Conservation (phyloP, 208 protist species). For the Herpetomonas samuelpessoai region DNA sequence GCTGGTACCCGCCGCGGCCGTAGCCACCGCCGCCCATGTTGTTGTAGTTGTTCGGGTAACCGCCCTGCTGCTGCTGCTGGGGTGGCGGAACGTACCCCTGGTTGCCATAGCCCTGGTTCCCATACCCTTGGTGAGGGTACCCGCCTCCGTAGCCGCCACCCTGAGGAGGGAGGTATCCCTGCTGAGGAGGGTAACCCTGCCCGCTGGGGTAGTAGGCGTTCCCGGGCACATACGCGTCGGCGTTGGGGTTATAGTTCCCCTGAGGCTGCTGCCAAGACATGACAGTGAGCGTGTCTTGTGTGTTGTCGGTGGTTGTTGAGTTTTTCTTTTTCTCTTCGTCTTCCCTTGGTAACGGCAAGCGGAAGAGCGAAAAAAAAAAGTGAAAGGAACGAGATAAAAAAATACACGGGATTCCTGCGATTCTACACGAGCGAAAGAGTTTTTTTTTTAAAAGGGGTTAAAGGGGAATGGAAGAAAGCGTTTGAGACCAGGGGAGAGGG, state of each 20-base stretch:
- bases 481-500: too few species aligned
- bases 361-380: constrained; percentile 4
- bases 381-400: background rate
- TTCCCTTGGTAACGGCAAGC: too few species aligned
- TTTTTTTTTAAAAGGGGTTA: too few species aligned
- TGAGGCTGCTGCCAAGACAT: constrained; percentile 80
- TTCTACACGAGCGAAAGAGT: too few species aligned
- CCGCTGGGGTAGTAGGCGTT: constrained; percentile 18
- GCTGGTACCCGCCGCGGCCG: background rate
- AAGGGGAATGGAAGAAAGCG: too few species aligned
- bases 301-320: constrained; percentile 3
- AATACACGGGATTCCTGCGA: too few species aligned
- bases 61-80: constrained; percentile 10
- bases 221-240: constrained; percentile 12
- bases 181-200: constrained; percentile 13
- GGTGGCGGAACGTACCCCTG: constrained; percentile 10
- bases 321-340: too few species aligned
- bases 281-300: background rate
- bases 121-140: constrained; percentile 5
- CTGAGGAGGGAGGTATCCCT: constrained; percentile 2
- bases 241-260: constrained; percentile 55
- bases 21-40: constrained; percentile 13
- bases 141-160: constrained; percentile 17
- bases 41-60: background rate
- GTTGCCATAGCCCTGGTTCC: constrained; percentile 1